Evolutionary conservation across 345 rosid genomes (phyloP).

Genomic region (Moringa oleifera): DNA sequence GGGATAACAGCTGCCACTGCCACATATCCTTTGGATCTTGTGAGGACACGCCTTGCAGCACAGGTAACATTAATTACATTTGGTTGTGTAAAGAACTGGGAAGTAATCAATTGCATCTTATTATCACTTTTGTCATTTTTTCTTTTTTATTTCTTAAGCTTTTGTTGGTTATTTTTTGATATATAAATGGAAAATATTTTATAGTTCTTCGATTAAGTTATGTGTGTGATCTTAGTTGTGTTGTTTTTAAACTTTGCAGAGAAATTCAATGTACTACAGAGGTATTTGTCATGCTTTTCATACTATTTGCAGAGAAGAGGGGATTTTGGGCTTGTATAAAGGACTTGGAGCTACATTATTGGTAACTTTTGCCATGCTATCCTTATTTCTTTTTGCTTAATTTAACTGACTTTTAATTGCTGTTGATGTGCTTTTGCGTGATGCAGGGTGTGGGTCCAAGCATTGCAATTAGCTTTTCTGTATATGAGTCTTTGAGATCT

Average conservation of each 20-base stretch:
- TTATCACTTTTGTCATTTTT: neutral
- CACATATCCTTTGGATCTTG: constrained; percentile 92
- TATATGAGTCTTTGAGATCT: constrained; percentile 63
- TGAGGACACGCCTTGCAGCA: constrained; percentile 96
- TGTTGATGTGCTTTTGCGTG: constrained; percentile 5
- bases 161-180: too few species aligned
- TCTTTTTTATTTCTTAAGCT: neutral
- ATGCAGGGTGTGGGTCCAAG: constrained; percentile 91
- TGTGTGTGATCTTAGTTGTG: neutral
- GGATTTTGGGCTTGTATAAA: constrained; percentile 78
- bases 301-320: constrained; percentile 83
- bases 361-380: constrained; percentile 37
- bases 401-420: constrained; percentile 4
- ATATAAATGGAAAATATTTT: too few species aligned
- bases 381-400: constrained; percentile 2
- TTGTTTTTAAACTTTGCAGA: constrained; percentile 41
- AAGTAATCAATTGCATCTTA: too few species aligned
- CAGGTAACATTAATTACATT: constrained; percentile 43
- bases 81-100: neutral
- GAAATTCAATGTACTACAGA: constrained; percentile 66
- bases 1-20: constrained; percentile 92
- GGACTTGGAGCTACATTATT: constrained; percentile 95
- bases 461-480: constrained; percentile 85
- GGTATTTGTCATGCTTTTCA: constrained; percentile 72
- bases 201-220: neutral